Conservation (phyloP, 1,284 basidiomycete species). For the Rhodotorula sp. region DNA sequence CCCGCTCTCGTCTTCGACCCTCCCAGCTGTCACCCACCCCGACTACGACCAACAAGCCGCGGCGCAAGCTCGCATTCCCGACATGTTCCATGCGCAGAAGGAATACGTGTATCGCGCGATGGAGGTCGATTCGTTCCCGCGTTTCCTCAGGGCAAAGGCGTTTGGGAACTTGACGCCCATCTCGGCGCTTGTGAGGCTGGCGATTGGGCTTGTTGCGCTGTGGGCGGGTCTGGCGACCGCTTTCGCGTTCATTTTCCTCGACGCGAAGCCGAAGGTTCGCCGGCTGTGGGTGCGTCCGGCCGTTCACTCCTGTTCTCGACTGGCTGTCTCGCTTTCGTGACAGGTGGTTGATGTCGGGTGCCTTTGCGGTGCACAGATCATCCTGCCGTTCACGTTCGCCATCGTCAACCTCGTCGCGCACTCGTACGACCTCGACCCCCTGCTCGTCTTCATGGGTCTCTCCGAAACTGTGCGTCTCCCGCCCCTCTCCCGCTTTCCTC, state of each 20-base stretch:
- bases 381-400: conserved; percentile 89
- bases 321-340: background rate
- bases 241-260: conserved; percentile 90
- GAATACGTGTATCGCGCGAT: conserved; percentile 95
- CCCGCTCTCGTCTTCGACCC: conserved; percentile 57
- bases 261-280: conserved; percentile 81
- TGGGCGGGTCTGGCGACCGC: conserved; percentile 89
- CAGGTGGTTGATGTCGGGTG: background rate
- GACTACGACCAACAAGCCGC: conserved; percentile 63
- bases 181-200: conserved; percentile 72
- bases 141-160: conserved; percentile 91
- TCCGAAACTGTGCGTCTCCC: conserved; percentile 65
- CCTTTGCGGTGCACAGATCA: conserved; percentile 62
- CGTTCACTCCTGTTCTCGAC: too few species aligned
- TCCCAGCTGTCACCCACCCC: conserved; percentile 60
- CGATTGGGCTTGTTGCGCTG: conserved; percentile 77
- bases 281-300: conserved; percentile 83
- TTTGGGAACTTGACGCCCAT: conserved; percentile 95
- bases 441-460: conserved; percentile 73
- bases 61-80: conserved; percentile 84
- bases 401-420: conserved; percentile 86
- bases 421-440: conserved; percentile 93
- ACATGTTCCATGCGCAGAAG: conserved; percentile 96
- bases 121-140: conserved; percentile 95
- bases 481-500: background rate